These are phyloP conservation scores for Rubia yunnanensis DNA, from an alignment of 257 asterid genomes.

Conservation along the genomic window DNA sequence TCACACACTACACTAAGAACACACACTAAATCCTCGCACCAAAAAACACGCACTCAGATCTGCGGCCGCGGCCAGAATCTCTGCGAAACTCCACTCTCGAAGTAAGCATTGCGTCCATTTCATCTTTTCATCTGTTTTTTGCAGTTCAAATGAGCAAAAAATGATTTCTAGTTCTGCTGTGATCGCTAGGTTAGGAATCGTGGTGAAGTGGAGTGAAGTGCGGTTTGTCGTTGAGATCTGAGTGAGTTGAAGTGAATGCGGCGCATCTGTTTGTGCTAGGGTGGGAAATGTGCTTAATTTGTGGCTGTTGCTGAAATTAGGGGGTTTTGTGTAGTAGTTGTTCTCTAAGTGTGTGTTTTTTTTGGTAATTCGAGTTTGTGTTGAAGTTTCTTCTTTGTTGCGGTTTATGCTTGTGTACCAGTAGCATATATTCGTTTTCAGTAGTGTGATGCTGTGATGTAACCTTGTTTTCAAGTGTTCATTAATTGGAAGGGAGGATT, in stretches of 20 bases:
- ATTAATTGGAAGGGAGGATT: no score
- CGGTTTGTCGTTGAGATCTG: slow-evolving; percentile 12
- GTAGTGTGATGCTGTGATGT: background rate
- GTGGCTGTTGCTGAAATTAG: background rate
- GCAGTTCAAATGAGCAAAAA: background rate
- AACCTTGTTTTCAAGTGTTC: background rate
- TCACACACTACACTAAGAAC: slow-evolving; percentile 12
- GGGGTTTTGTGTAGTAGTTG: background rate
- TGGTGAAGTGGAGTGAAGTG: background rate
- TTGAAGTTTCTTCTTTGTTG: background rate
- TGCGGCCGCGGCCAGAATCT: slow-evolving; percentile 22
- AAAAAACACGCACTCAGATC: slow-evolving; percentile 30
- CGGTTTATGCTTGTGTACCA: background rate
- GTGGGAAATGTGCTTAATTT: background rate
- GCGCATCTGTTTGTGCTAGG: background rate
- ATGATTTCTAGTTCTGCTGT: background rate
- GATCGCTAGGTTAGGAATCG: slow-evolving; percentile 4
- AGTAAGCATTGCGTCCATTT: slow-evolving; percentile 23
- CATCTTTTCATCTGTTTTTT: slow-evolving; percentile 5
- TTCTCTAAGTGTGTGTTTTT: background rate
- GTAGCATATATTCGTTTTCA: background rate
- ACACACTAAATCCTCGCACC: background rate
- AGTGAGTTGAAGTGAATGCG: background rate
- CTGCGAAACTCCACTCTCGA: slow-evolving; percentile 4
- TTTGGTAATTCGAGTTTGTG: background rate